phyloP scores from a whole-genome alignment of 805 yeast genomes.

The Saccharomycopsis oosterbeekiorum region DNA sequence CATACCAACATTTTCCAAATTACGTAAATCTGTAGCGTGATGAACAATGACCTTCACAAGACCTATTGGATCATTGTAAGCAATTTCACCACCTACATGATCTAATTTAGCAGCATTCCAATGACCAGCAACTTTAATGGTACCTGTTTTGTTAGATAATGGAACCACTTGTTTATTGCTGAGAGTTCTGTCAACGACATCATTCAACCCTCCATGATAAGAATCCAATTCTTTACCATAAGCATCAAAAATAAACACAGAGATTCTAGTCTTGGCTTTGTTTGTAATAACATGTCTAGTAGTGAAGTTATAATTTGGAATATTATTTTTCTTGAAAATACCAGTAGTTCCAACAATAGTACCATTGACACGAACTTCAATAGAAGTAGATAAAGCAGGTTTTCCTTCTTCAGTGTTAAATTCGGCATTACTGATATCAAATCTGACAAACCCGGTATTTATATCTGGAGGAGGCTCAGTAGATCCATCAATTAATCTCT shows the following conservation, averaged over 20 bases:
- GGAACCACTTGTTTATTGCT: constrained; percentile 75
- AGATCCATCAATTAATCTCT: constrained; percentile 67
- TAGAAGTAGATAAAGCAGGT: constrained; percentile 48
- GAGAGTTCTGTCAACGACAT: constrained; percentile 66
- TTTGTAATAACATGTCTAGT: constrained; percentile 63
- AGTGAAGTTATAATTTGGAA: constrained; percentile 56
- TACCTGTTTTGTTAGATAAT: constrained; percentile 60
- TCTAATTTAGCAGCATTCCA: constrained; percentile 84
- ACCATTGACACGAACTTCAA: constrained; percentile 60
- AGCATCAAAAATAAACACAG: constrained; percentile 55
- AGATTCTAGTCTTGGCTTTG: constrained; percentile 60
- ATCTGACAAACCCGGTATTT: constrained; percentile 81
- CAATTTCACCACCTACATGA: constrained; percentile 60
- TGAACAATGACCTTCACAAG: constrained; percentile 66
- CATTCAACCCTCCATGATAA: constrained; percentile 45
- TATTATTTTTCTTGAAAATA: constrained; percentile 44
- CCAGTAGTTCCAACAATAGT: constrained; percentile 50
- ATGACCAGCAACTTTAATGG: constrained; percentile 52
- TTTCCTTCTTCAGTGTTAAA: constrained; percentile 23
- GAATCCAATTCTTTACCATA: constrained; percentile 51
- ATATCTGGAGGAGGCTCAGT: constrained; percentile 80
- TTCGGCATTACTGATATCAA: constrained; percentile 40
- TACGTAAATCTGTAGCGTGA: constrained; percentile 65
- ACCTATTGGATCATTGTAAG: constrained; percentile 93
- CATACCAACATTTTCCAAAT: constrained; percentile 81